Base-by-base conservation (phyloP, 108 stramenopile genomes). In the Nitzschia palea region DNA sequence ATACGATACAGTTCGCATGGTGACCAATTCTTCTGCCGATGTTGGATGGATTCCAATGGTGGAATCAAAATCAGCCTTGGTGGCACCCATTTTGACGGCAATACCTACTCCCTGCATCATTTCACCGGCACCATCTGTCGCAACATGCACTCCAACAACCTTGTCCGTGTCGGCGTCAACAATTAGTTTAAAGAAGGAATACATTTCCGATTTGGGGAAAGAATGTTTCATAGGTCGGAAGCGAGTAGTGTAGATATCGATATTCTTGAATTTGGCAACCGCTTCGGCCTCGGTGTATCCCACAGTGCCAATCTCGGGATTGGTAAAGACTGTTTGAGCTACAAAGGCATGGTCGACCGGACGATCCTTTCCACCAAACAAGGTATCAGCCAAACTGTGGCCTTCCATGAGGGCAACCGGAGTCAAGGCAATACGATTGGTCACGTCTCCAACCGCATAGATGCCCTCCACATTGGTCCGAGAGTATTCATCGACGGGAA, bases 71-170 rank as follows among this genome's bases (percentile, higher is more conserved):
- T 98, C 98, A 6, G 89, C 91, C 77, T 98, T 97, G 54, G 96
- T 93, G 27, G 88, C 88, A n/a, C 90, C 96, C 81, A 96, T 96
- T 35, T 97, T 97, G 44, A 97, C 79, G 12, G 96, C 96, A 54
- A 98, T 85, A 29, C 84, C 97, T 70, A 99, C 96, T 22, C 98
- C 98, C 65, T 99, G 98, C 33, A 99, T 64, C 90, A 99, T 94
- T 77, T 99, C 98, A 59, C 98, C 98, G 4, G 86, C 80, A 14
- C 88, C 95, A 81, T 94, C 90, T 6, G 97, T 97, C 48, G 97
- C 95, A 23, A 95, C 80, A 72, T 82, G 81, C 3, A 71, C 44
- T 30, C 82, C 82, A 22, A 98, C 89, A n/a, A 76, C 77, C 30
- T 35, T 57, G 36, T 72, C 61, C 6, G 83, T 85, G 27, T 78